These are phyloP conservation scores for Ustilaginoidea virens DNA, from an alignment of 2,329 filamentous ascomycete genomes.

Conservation along the genomic window DNA sequence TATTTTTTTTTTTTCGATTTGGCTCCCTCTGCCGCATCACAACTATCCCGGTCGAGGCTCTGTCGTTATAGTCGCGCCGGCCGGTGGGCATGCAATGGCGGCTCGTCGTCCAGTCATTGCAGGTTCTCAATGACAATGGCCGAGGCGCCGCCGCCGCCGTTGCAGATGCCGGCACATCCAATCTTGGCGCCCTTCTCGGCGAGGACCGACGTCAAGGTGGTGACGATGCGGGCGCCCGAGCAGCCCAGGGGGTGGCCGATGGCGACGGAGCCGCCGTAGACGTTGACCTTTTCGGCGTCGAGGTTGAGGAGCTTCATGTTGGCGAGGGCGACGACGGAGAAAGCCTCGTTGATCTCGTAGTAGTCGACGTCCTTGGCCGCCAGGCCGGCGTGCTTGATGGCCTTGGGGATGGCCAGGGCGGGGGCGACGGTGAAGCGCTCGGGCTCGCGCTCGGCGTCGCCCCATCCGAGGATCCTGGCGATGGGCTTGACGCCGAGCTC, in stretches of 20 bases:
- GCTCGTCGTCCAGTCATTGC: constrained; percentile 33
- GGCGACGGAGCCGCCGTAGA: constrained; percentile 89
- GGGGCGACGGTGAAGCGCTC: constrained; percentile 94
- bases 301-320: constrained; percentile 87
- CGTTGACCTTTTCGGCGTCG: constrained; percentile 74
- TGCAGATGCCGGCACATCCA: constrained; percentile 90
- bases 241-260: constrained; percentile 90
- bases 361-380: constrained; percentile 66
- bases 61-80: constrained; percentile 6
- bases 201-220: constrained; percentile 77
- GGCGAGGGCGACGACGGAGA: constrained; percentile 88
- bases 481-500: constrained; percentile 81
- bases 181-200: constrained; percentile 87
- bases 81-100: constrained; percentile 1
- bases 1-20: too few species aligned
- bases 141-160: constrained; percentile 89
- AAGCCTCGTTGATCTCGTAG: constrained; percentile 99
- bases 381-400: constrained; percentile 84
- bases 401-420: constrained; percentile 89
- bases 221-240: constrained; percentile 84
- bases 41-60: too few species aligned
- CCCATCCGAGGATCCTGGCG: constrained; percentile 96
- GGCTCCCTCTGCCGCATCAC: too few species aligned
- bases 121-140: constrained; percentile 77
- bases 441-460: constrained; percentile 78